Evolutionary conservation across 2,329 filamentous ascomycete genomes (phyloP).

Genomic region (Botrytis tulipae): DNA sequence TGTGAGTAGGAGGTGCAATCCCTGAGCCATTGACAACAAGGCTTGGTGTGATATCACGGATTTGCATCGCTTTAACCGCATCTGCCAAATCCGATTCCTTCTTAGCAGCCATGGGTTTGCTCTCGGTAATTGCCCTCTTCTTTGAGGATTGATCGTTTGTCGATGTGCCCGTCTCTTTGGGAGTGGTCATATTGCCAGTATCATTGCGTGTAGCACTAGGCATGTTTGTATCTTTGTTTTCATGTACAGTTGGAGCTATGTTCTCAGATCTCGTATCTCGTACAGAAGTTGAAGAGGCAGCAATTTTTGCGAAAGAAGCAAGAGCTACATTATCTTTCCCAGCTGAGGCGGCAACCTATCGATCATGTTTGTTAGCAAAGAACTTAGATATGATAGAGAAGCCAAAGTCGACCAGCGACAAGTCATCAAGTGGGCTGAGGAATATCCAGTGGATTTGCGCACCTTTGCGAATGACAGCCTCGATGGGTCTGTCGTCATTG

Average conservation of each 20-base stretch:
- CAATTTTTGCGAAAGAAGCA: conserved; percentile 36
- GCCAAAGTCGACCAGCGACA: conserved; percentile 2
- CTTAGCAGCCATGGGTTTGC: conserved; percentile 12
- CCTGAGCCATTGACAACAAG: conserved; percentile 40
- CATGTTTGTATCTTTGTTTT: conserved; percentile 22
- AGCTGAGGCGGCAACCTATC: conserved; percentile 51
- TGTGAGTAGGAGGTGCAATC: conserved; percentile 26
- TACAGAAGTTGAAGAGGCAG: conserved; percentile 34
- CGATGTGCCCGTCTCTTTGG: conserved; percentile 31
- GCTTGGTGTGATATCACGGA: conserved; percentile 36
- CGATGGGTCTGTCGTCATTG: conserved; percentile 47
- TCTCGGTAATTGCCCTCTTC: conserved; percentile 2
- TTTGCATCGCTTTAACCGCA: conserved; percentile 37
- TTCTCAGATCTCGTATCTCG: conserved; percentile 36
- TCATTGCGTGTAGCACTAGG: conserved; percentile 20
- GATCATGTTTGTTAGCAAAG: not conserved
- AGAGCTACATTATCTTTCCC: conserved; percentile 42
- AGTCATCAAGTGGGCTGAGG: conserved; percentile 6
- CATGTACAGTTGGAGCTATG: conserved; percentile 20
- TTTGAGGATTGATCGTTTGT: conserved; percentile 8
- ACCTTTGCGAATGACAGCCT: conserved; percentile 79
- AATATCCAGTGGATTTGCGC: conserved; percentile 34
- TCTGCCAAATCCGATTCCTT: conserved; percentile 35
- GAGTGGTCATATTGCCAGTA: conserved; percentile 12
- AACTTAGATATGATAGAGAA: not conserved